These are phyloP conservation scores for Chloromonas sp. DNA, from an alignment of 163 green algal genomes.

Conservation along the genomic window DNA sequence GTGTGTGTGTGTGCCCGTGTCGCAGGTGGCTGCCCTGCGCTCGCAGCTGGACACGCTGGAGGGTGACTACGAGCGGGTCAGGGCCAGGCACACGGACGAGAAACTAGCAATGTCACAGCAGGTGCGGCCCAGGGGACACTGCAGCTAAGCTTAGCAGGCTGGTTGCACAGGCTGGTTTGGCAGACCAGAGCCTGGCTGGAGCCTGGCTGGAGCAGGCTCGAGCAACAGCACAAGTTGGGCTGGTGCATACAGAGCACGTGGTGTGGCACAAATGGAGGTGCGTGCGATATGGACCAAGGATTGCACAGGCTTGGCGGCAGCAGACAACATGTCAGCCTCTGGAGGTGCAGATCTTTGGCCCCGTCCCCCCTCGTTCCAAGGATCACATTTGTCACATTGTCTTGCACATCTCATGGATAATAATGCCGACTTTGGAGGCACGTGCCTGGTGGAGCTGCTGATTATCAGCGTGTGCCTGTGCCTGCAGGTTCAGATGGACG, in stretches of 20 bases:
- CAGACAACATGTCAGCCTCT: no score
- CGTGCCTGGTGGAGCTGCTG: background rate
- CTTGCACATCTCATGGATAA: background rate
- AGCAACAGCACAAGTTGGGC: background rate
- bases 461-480: background rate
- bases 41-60: conserved; percentile 18
- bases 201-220: background rate
- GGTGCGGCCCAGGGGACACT: background rate
- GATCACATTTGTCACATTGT: no score
- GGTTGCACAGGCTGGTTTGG: background rate
- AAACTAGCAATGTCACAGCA: background rate
- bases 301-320: no score
- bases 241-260: no score
- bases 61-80: conserved; percentile 18
- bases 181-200: background rate
- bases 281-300: no score
- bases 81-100: background rate
- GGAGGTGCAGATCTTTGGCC: no score
- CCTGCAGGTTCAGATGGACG: conserved; percentile 4
- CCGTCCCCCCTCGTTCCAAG: no score
- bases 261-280: no score
- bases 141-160: background rate
- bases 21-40: background rate
- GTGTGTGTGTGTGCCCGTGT: background rate
- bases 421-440: background rate